Evolutionary conservation across 2,329 filamentous ascomycete species (phyloP).

Genomic region (Talaromyces atroroseus): DNA sequence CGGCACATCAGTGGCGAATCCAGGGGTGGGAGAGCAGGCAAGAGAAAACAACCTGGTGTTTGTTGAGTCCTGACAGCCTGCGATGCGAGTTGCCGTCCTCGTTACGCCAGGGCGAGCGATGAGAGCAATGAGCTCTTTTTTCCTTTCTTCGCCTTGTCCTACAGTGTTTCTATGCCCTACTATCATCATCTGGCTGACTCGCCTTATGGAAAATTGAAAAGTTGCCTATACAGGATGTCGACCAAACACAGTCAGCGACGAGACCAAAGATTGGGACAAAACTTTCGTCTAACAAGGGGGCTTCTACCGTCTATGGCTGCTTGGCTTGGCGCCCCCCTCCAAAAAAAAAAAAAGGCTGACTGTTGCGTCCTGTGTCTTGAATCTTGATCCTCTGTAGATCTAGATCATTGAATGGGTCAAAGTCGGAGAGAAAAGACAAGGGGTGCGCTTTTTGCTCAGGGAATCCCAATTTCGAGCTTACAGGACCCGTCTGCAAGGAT

Average conservation of each 20-base stretch:
- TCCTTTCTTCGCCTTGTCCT: background rate
- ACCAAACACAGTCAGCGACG: background rate
- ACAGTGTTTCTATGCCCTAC: background rate
- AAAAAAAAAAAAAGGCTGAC: background rate
- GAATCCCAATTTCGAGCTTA: background rate
- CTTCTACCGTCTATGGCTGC: background rate
- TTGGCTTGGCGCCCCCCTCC: constrained; percentile 1
- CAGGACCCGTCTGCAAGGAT: background rate
- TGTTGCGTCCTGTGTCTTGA: background rate
- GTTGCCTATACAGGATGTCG: background rate
- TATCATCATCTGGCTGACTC: background rate
- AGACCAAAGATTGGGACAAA: background rate
- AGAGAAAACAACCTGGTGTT: background rate
- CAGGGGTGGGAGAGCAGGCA: background rate
- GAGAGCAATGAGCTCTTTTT: background rate
- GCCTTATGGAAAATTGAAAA: background rate
- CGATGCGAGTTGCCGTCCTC: background rate
- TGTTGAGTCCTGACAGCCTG: background rate
- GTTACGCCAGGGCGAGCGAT: background rate
- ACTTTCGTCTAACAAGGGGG: background rate
- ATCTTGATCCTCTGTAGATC: background rate
- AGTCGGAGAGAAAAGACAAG: constrained; percentile 3
- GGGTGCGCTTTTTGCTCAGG: background rate
- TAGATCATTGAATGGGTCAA: constrained; percentile 3
- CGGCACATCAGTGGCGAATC: background rate